Evolutionary conservation across 1,284 basidiomycete species (phyloP).

Genomic region (Spongispora temasekensis): DNA sequence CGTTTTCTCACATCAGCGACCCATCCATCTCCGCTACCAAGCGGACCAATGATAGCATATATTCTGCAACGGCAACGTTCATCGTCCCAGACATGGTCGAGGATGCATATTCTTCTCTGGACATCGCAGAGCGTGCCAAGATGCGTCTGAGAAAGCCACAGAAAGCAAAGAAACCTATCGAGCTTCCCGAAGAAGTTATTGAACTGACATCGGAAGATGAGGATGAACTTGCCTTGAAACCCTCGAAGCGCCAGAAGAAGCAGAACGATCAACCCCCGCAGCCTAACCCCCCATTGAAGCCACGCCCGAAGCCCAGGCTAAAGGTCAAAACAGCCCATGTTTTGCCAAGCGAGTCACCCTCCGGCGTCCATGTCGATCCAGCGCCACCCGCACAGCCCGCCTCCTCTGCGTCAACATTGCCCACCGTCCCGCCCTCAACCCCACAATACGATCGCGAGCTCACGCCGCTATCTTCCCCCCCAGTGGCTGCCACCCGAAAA

Average conservation of each 20-base stretch:
- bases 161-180: conserved; percentile 12
- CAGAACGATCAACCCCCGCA: conserved; percentile 12
- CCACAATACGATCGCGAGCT: conserved; percentile 21
- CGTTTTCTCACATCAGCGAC: conserved; percentile 32
- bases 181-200: conserved; percentile 25
- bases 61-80: conserved; percentile 12
- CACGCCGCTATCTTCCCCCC: conserved; percentile 27
- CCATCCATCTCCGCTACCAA: conserved; percentile 9
- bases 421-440: conserved; percentile 31
- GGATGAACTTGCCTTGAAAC: conserved; percentile 30
- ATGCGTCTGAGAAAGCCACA: conserved; percentile 39
- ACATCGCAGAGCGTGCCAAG: conserved; percentile 50
- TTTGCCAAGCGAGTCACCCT: conserved; percentile 10
- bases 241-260: conserved; percentile 33
- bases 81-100: conserved; percentile 10
- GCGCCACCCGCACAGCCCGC: background rate
- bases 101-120: conserved; percentile 31
- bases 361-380: background rate
- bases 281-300: conserved; percentile 14
- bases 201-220: conserved; percentile 37
- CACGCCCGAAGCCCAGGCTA: conserved; percentile 28
- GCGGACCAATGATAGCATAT: conserved; percentile 25
- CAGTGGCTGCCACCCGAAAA: conserved; percentile 17
- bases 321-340: conserved; percentile 17
- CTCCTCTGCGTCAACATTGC: conserved; percentile 21